phyloP scores from a whole-genome alignment of 108 stramenopile species.

The Schizochytrium sp. region DNA sequence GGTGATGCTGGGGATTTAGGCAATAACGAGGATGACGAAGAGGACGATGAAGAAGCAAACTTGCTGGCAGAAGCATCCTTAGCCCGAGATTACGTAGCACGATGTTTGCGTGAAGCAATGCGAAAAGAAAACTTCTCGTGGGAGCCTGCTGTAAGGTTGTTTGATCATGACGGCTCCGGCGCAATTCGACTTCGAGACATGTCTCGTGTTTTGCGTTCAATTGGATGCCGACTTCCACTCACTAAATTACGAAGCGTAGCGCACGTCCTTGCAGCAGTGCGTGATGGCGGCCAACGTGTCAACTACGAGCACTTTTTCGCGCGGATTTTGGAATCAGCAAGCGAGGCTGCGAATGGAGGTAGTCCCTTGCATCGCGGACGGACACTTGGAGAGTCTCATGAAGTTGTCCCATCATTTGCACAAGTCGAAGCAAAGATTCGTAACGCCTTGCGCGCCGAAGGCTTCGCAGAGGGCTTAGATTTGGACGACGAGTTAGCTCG shows the following conservation, averaged over 20 bases:
- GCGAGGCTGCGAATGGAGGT: no score
- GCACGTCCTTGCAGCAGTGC: background rate
- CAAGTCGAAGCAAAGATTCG: slow-evolving; percentile 18
- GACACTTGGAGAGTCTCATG: background rate
- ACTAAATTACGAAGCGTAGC: background rate
- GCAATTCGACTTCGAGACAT: background rate
- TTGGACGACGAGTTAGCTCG: slow-evolving; percentile 12
- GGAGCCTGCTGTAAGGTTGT: slow-evolving; percentile 22
- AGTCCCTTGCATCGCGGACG: no score
- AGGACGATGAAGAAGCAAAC: background rate
- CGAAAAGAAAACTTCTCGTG: background rate
- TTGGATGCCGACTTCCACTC: background rate
- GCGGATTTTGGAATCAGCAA: background rate
- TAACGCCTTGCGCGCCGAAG: background rate
- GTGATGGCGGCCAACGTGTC: slow-evolving; percentile 14
- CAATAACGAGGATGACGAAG: background rate
- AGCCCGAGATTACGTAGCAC: background rate
- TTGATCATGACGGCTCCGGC: slow-evolving; percentile 25
- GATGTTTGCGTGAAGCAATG: background rate
- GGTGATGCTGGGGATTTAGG: no score
- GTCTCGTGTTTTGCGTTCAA: slow-evolving; percentile 10
- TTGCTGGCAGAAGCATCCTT: background rate
- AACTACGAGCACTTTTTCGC: slow-evolving; percentile 57
- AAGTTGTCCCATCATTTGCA: background rate
- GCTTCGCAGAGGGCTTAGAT: background rate